phyloP scores from a whole-genome alignment of 2,329 filamentous ascomycete genomes.

The Xylaria sp. region DNA sequence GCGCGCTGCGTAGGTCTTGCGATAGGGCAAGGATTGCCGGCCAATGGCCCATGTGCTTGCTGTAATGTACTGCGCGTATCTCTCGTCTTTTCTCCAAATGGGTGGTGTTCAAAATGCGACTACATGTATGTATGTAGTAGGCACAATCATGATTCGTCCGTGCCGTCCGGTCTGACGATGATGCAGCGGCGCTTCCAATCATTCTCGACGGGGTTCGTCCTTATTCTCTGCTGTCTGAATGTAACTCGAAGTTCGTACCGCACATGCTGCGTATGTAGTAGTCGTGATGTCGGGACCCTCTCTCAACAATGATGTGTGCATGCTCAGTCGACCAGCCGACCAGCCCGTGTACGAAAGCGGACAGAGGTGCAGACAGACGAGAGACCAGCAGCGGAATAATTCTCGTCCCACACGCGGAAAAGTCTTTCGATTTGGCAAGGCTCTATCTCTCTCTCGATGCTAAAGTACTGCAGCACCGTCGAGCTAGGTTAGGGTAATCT shows the following conservation, averaged over 20 bases:
- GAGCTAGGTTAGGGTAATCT: not conserved
- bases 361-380: not conserved
- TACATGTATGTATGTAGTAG: too few relatives aligned
- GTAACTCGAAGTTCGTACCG: not conserved
- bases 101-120: slow-evolving; percentile 9
- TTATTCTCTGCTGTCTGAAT: not conserved
- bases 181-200: slow-evolving; percentile 1
- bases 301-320: not conserved
- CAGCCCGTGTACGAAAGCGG: not conserved
- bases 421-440: slow-evolving; percentile 4
- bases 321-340: not conserved
- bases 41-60: slow-evolving; percentile 6
- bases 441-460: too few relatives aligned
- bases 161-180: not conserved
- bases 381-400: slow-evolving; percentile 2
- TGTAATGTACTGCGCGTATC: too few relatives aligned
- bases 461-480: not conserved
- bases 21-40: slow-evolving; percentile 22
- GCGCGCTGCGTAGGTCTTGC: not conserved
- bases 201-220: not conserved
- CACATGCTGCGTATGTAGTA: too few relatives aligned
- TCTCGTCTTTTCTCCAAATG: slow-evolving; percentile 6
- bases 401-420: not conserved
- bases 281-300: slow-evolving; percentile 3
- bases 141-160: slow-evolving; percentile 7